Percentiles rank a stretch among this genome's conserved stretches.
These are phyloP conservation scores for Daldinia decipiens DNA, from an alignment of 495 filamentous ascomycete genomes.

Conservation along the genomic window DNA sequence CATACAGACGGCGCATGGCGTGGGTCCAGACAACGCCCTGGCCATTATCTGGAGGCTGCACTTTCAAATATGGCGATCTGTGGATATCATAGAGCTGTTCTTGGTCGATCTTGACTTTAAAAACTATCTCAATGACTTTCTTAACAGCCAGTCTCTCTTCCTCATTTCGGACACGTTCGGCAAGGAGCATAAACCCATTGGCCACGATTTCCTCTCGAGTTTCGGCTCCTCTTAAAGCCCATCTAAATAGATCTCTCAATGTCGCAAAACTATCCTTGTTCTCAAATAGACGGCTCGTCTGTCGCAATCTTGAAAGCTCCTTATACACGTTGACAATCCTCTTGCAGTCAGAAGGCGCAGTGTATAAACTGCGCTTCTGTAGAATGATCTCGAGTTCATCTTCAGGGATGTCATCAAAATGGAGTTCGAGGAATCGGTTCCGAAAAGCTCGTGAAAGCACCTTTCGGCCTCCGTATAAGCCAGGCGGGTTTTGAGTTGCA, in stretches of 20 bases:
- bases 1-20: constrained; percentile 89
- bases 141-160: constrained; percentile 88
- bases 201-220: constrained; percentile 87
- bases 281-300: constrained; percentile 91
- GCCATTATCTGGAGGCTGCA: constrained; percentile 51
- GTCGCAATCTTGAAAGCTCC: constrained; percentile 86
- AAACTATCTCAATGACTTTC: constrained; percentile 87
- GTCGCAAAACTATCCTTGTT: constrained; percentile 98
- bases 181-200: constrained; percentile 96
- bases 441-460: constrained; percentile 92
- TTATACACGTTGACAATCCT: constrained; percentile 94
- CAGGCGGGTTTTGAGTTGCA: constrained; percentile 98
- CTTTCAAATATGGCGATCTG: constrained; percentile 62
- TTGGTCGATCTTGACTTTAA: constrained; percentile 85
- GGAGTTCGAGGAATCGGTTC: constrained; percentile 95
- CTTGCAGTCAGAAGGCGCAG: constrained; percentile 89
- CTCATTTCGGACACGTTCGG: constrained; percentile 89
- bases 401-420: constrained; percentile 98
- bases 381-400: constrained; percentile 94
- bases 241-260: constrained; percentile 93
- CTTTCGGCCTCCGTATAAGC: constrained; percentile 94
- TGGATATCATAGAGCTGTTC: constrained; percentile 72
- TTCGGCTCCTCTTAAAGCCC: constrained; percentile 89
- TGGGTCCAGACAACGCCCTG: constrained; percentile 89
- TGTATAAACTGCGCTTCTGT: constrained; percentile 82